Base-by-base conservation (phyloP, 192 early-diverging fungal species). In the Pecoramyces ruminantium region DNA sequence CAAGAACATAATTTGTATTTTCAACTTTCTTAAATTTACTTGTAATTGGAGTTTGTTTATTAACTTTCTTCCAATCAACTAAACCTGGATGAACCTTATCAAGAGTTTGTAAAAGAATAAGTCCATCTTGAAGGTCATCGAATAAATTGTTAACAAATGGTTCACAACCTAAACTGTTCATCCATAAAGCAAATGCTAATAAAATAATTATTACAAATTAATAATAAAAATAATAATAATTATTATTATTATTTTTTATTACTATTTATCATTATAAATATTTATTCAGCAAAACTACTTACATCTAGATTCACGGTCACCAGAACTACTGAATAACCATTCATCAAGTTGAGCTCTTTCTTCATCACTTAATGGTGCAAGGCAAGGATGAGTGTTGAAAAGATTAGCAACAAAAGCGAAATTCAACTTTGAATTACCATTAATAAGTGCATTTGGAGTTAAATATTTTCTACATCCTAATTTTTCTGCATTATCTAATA, bases 131-230 rank as follows among this genome's bases (percentile, higher is more conserved):
- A 40, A 97, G 86, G 86, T 99, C 98, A 83, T 96, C 95, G 86
- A 97, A 99, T 87, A 99, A 87, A 86, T 98, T 97, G 89, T 97
- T 96, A 81, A 99, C 95, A 84, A 96, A 97, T 27, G 96, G 96
- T 4, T 98, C 96, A 14, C 98, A 96, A 84, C 96, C 95, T 77
- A 99, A 90, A 82, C 93, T 94, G 89, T 99, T 99, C 42, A 99
- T 88, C 98, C 98, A 99, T 78, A 99, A 89, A 38, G 95, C 94
- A 88, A 97, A 98, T 17, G 97, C 97, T 30, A 58, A 29, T 29
- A 28, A 39, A 28, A 28, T 27, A 29, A 39, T n/a, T n/a, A n/a
- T n/a, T n/a, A n/a, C n/a, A n/a, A n/a, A n/a, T n/a, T n/a, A n/a
- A n/a, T n/a, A n/a, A n/a, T n/a, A n/a, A n/a, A n/a, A n/a, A n/a